A percentile compares a stretch with the other conserved stretches of the same genome.
phyloP scores from a whole-genome alignment of 2,329 filamentous ascomycete genomes.

The Stylonectria norvegica region DNA sequence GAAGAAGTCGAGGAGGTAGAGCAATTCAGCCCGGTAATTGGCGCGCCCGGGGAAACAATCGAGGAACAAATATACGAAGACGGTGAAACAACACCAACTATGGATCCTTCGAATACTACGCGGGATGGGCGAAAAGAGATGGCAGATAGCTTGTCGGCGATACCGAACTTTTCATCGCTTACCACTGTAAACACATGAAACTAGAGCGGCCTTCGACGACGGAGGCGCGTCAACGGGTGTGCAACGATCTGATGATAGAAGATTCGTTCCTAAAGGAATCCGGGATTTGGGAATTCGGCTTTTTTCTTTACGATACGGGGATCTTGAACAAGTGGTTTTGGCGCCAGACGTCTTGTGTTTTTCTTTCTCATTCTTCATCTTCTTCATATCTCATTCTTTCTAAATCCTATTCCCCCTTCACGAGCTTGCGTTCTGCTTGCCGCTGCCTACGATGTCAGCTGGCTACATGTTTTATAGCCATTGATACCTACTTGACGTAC shows the following conservation, averaged over 20 bases:
- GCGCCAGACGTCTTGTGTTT: conserved; percentile 11
- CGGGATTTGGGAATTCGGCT: conserved; percentile 9
- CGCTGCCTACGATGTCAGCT: conserved; percentile 3
- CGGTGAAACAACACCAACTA: conserved; percentile 27
- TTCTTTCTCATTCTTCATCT: conserved; percentile 10
- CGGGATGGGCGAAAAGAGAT: conserved; percentile 12
- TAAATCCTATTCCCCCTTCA: not conserved
- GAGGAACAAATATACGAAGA: conserved; percentile 48
- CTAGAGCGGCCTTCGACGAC: too few species aligned
- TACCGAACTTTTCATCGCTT: too few species aligned
- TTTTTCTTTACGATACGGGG: conserved; percentile 10
- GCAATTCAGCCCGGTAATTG: conserved; percentile 51
- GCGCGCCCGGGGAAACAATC: conserved; percentile 41
- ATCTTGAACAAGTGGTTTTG: conserved; percentile 13
- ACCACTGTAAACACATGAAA: too few species aligned
- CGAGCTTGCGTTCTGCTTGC: conserved; percentile 13
- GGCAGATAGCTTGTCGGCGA: conserved; percentile 2
- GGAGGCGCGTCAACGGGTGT: too few species aligned
- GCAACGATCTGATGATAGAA: conserved; percentile 26
- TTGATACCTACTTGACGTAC: conserved; percentile 26
- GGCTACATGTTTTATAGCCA: conserved; percentile 14
- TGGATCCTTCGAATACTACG: conserved; percentile 17
- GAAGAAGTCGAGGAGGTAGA: conserved; percentile 58
- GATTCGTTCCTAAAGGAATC: conserved; percentile 18
- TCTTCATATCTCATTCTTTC: conserved; percentile 7